Base-by-base conservation (phyloP, 225 moss, liverwort and hornwort species). In the Straminergon stramineum region DNA sequence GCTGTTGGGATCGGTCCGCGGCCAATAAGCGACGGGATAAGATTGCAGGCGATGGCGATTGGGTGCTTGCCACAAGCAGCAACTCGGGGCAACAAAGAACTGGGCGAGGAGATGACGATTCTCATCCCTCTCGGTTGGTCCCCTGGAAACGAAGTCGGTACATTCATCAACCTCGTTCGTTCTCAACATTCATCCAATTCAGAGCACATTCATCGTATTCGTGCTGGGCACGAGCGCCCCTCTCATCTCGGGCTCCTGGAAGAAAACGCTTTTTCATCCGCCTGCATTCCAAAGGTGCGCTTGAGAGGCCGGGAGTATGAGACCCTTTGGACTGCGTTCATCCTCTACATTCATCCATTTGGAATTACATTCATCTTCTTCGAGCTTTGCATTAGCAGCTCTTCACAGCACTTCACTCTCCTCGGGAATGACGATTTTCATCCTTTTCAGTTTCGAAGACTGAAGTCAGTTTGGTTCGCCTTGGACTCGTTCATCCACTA, bases 1-100 rank as follows among this genome's bases (percentile, higher is more conserved):
- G 84, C 78, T 85, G 89, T 20, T 69, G 78, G 89, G 86, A 90
- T 90, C 86, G 74, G 56, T 55, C 64, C 35, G 55, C 45, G 81
- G 65, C 90, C 90, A 90, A 90, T 90, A 65, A 62, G 64, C 75
- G 64, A 90, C 15, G 86, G 86, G 90, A 90, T 90, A 43, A 90
- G 90, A 86, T 90, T 90, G 82, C 86, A 63, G 85, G 81, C 71
- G 85, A 80, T 80, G 71, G 41, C 63, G 80, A 90, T 90, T 86
- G 86, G 89, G 66, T 86, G 86, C 80, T 89, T 15, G 78, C 39
- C 89, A 85, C 89, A 84, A 60, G 81, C 81, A 77, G 65, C 53
- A 61, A 20, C 70, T 71, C 82, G 51, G 51, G 28, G 39, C 68
- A 66, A 66, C 53, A 41, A 17, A 27, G 27, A n/a, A 3, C n/a